Evolutionary conservation across 73 alveolate genomes (phyloP).

Genomic region (Paramecium biaurelia): DNA sequence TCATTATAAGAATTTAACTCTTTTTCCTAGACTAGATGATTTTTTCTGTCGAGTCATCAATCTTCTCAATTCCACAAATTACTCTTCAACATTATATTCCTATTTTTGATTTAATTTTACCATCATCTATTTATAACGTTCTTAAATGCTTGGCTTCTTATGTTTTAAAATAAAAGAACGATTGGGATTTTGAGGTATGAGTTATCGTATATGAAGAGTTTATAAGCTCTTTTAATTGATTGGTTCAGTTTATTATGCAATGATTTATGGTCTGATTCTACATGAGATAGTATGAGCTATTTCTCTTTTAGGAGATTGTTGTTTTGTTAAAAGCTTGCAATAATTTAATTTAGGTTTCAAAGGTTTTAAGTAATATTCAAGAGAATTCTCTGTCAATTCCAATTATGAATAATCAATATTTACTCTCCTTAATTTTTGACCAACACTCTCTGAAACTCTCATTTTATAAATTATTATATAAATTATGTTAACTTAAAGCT

Average conservation of each 20-base stretch:
- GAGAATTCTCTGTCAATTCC: background rate
- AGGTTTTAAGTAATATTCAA: background rate
- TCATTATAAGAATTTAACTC: background rate
- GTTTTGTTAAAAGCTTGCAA: background rate
- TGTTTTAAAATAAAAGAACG: background rate
- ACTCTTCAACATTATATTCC: background rate
- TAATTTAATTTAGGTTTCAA: background rate
- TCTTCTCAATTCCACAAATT: background rate
- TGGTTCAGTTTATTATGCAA: background rate
- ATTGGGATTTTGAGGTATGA: background rate
- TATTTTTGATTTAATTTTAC: background rate
- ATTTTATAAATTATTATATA: background rate
- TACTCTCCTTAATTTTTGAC: background rate
- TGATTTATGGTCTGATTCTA: background rate
- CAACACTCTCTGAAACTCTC: background rate
- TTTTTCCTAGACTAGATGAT: background rate
- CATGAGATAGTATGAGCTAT: background rate
- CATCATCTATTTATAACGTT: background rate
- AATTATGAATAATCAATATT: background rate
- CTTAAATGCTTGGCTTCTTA: background rate
- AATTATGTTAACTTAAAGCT: background rate
- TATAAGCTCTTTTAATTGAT: background rate
- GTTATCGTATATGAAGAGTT: background rate
- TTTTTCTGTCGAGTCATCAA: background rate
- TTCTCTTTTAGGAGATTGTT: constrained; percentile 6